Base-by-base conservation (phyloP, 805 yeast genomes). In the Candida ficus region DNA sequence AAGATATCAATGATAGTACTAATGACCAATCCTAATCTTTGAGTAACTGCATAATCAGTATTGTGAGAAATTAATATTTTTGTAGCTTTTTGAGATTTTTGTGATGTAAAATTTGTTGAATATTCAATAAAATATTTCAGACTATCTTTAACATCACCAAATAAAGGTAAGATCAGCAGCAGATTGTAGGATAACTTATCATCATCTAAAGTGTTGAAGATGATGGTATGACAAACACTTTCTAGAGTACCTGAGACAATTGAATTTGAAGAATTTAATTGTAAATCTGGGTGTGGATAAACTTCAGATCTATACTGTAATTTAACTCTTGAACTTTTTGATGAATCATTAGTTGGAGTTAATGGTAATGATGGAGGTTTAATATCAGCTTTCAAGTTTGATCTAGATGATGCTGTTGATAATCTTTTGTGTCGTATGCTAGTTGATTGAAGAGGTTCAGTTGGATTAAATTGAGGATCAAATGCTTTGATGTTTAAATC, bases 191-290 rank as follows among this genome's bases (percentile, higher is more conserved):
- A 63, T 17, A 67, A 60, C 33, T 62, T 62, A 20, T 62, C 64
- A 42, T 62, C 66, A 17, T 58, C 64, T 16, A 65, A 54, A 5
- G 75, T 70, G 43, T 71, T 71, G 57, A 80, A 80, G 13, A 88
- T 57, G 20, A 86, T 65, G 4, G 84, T 74, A 61, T 90, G 97
- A 41, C 90, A 76, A 28, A 89, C 68, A 34, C 89, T 75, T 58
- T 89, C 96, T 10, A 76, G 54, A 0, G 86, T 57, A 16, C 86
- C 86, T 18, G 74, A 68, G 7, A 69, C 47, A 17, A 73, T 63
- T 16, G 73, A 71, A 17, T 74, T 70, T 4, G 63, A 56, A 14
- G 60, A 56, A 52, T 81, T 86, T 42, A 76, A 45, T 26, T 62
- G 66, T 22, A 81, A 55, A 34, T 74, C 78, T 6, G 88, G 88